phyloP scores from a whole-genome alignment of 2,329 filamentous ascomycete genomes.

The Pseudocercospora crystallina region DNA sequence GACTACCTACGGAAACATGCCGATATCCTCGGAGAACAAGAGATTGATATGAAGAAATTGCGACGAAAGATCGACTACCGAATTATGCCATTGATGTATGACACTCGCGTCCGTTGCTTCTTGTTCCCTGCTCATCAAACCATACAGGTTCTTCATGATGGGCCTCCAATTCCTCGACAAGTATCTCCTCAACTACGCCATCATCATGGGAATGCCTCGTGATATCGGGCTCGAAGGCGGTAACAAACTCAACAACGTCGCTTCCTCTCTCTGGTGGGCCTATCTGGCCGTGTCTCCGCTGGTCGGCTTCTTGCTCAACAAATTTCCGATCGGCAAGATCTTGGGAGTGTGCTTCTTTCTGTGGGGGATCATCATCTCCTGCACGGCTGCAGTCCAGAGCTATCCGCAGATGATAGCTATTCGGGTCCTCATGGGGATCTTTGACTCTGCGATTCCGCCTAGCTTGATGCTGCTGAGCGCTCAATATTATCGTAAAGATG shows the following conservation, averaged over 20 bases:
- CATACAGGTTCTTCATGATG: slow-evolving; percentile 11
- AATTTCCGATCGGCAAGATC: slow-evolving; percentile 39
- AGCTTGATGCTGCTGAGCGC: slow-evolving; percentile 20
- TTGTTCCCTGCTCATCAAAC: neutral
- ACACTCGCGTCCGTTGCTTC: too few species aligned
- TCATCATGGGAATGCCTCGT: slow-evolving; percentile 57
- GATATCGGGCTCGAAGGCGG: slow-evolving; percentile 19
- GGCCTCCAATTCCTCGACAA: slow-evolving; percentile 40
- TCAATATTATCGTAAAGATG: slow-evolving; percentile 37
- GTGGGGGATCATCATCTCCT: slow-evolving; percentile 17
- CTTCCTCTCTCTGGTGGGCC: slow-evolving; percentile 20
- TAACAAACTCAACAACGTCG: slow-evolving; percentile 21
- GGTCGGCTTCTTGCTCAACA: slow-evolving; percentile 36
- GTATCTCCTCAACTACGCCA: slow-evolving; percentile 64
- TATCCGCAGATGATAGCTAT: slow-evolving; percentile 18
- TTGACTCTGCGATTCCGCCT: slow-evolving; percentile 15
- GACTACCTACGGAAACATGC: slow-evolving; percentile 11
- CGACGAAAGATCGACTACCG: slow-evolving; percentile 21
- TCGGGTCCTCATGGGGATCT: slow-evolving; percentile 18
- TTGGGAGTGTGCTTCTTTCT: slow-evolving; percentile 15
- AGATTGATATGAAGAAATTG: slow-evolving; percentile 13
- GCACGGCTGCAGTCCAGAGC: slow-evolving; percentile 25
- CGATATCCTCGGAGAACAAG: slow-evolving; percentile 10
- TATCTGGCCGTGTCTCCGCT: slow-evolving; percentile 16
- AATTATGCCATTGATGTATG: slow-evolving; percentile 17